Evolutionary conservation across 441 rosid species (phyloP), one percentile per base, ranked within the genome.

Genomic region (Theobroma grandiflorum): DNA sequence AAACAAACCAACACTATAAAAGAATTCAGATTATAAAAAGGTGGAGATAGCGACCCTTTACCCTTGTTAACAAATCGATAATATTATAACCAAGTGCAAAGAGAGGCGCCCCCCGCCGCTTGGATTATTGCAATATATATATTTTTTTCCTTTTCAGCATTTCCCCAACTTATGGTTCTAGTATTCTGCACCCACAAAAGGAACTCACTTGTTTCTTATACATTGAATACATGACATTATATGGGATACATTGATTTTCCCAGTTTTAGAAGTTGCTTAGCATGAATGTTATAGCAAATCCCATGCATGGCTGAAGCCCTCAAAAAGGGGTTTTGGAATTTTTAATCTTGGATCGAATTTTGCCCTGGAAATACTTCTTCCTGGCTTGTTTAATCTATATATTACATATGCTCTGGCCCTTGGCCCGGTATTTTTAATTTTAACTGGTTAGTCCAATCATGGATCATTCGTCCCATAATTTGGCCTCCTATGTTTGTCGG

Each of bases 61-160:
- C 74, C 74, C 47, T 75, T 65, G 55, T 72, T 22, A 6, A 38
- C 35, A 22, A 11, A 8, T 15, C 12, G 62, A 72, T 18, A 15
- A 37, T 12, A 65, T 57, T 4, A 4, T 74, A 63, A 69, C 52
- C 45, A 35, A 76, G 77, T 35, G 78, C 31, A 18, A 67, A 8
- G 55, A 64, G 84, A 64, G 87, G 86, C 84, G 88, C 84, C 85
- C 76, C 79, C 80, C 87, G 86, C 87, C 85, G 79, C 81, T 82
- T 84, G 81, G 76, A 84, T 85, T 78, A 80, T 85, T 82, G 83
- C 79, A 73, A 55, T 20, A 26, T 26, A 26, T 26, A 26, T 26
- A 26, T 26, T 26, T 26, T 26, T 26, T 26, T 26, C 31, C 31
- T 70, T 31, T 52, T 16, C 26, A 40, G 15, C 12, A 22, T 2